Percentiles rank a stretch among this genome's conserved stretches.
Conservation (phyloP, 164 flowering plant species). For the Pachysandra terminalis region DNA sequence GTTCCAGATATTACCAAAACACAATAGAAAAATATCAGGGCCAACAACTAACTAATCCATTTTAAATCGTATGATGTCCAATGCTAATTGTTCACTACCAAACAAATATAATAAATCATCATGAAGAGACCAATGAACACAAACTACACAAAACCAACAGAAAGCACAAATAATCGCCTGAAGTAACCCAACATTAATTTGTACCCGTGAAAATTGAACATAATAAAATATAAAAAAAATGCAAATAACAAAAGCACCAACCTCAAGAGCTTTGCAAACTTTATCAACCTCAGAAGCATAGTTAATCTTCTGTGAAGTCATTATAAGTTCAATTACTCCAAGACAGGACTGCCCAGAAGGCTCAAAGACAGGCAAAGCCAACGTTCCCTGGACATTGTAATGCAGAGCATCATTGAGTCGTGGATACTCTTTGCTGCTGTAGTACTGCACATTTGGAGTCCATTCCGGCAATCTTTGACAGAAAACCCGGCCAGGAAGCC, state of each 20-base stretch:
- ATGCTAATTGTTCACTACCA: no score
- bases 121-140: no score
- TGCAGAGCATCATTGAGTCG: slow-evolving; percentile 73
- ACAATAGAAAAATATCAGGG: neutral
- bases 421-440: slow-evolving; percentile 73
- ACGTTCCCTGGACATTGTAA: slow-evolving; percentile 76
- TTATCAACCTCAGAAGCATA: slow-evolving; percentile 94
- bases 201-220: no score
- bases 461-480: slow-evolving; percentile 83
- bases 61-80: no score
- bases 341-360: slow-evolving; percentile 81
- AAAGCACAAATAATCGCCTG: neutral
- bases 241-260: no score
- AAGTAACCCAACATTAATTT: no score
- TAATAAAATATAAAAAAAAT: no score
- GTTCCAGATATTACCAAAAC: neutral
- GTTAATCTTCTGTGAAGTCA: slow-evolving; percentile 84
- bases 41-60: no score
- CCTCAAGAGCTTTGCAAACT: slow-evolving; percentile 99
- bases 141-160: neutral
- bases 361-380: slow-evolving; percentile 97
- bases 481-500: slow-evolving; percentile 98
- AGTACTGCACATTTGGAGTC: slow-evolving; percentile 97
- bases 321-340: slow-evolving; percentile 91
- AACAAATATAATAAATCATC: no score